Evolutionary conservation across 345 rosid species (phyloP).

Genomic region (Passiflora organensis): DNA sequence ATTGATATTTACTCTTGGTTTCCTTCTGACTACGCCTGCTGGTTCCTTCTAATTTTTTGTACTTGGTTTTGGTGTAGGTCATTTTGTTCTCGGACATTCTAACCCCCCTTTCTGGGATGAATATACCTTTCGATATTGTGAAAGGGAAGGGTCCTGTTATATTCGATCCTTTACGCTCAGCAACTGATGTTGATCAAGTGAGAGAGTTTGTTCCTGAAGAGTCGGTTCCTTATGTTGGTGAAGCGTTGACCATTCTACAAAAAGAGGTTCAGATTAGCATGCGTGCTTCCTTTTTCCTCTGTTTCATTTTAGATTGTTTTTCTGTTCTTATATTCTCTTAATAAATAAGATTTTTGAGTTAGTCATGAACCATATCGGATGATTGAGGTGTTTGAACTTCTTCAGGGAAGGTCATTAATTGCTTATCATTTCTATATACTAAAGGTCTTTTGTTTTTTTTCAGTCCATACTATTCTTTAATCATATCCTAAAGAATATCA

Average conservation of each 20-base stretch:
- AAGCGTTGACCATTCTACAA: slow-evolving; percentile 76
- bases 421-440: no score
- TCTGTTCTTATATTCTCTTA: background rate
- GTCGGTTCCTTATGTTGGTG: slow-evolving; percentile 92
- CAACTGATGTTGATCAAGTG: slow-evolving; percentile 71
- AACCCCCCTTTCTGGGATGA: slow-evolving; percentile 98
- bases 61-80: slow-evolving; percentile 46
- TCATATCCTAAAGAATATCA: no score
- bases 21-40: background rate
- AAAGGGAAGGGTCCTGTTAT: slow-evolving; percentile 95
- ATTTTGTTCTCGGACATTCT: slow-evolving; percentile 96
- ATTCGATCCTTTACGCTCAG: slow-evolving; percentile 64
- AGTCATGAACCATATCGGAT: no score
- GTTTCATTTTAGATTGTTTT: no score
- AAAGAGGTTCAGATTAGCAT: slow-evolving; percentile 54
- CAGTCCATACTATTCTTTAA: no score
- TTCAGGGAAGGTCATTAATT: background rate
- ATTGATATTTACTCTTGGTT: no score
- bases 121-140: slow-evolving; percentile 94
- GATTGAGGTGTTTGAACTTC: background rate
- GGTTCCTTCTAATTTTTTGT: background rate
- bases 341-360: background rate
- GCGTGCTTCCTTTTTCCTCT: background rate
- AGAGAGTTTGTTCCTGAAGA: slow-evolving; percentile 77
- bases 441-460: no score